Evolutionary conservation across 345 rosid species (phyloP), one percentile per base, ranked within the genome.

Genomic region (Rhodamnia rubescens): DNA sequence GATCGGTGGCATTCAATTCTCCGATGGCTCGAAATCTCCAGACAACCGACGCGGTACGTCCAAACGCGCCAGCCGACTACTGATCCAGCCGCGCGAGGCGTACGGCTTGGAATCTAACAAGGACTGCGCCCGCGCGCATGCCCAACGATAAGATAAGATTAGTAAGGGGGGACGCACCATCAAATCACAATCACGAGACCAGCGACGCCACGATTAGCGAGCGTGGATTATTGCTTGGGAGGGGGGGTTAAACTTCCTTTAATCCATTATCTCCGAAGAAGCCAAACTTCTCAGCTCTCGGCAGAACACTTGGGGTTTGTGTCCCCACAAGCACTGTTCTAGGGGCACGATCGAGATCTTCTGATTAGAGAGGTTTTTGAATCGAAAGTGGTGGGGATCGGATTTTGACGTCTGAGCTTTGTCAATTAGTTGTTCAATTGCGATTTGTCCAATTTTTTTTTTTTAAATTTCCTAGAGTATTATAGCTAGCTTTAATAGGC

Each of bases 41-140:
- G 16, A 16, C 16, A 32, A 64, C 1, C 1, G 44, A 32, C 18
- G 44, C 11, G 12, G 2, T 0, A 16, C 0, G 22, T 32, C 44
- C 15, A 8, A 16, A 7, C 0, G 29, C 4, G 27, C 8, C 22
- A 12, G 15, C 29, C 2, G 6, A 11, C 75, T 21, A 36, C 40
- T 36, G 7, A 16, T 16, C 6, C 8, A 10, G 1, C 1, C 24
- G 4, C 78, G 7, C 78, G 4, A 36, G 5, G 1, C 5, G 22
- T 18, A 32, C 7, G 24, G 22, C 80, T 69, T 53, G 5, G 54
- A 53, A 53, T 52, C 53, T 14, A 52, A 52, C 11, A 2, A 16
- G 10, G 20, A 7, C 74, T 7, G 20, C 20, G 12, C 24, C 24
- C 44, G 9, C 42, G 44, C 44, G 78, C 44, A 0, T 36, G 75